Conservation (phyloP, 345 rosid species). For the Rhodomyrtus tomentosa region DNA sequence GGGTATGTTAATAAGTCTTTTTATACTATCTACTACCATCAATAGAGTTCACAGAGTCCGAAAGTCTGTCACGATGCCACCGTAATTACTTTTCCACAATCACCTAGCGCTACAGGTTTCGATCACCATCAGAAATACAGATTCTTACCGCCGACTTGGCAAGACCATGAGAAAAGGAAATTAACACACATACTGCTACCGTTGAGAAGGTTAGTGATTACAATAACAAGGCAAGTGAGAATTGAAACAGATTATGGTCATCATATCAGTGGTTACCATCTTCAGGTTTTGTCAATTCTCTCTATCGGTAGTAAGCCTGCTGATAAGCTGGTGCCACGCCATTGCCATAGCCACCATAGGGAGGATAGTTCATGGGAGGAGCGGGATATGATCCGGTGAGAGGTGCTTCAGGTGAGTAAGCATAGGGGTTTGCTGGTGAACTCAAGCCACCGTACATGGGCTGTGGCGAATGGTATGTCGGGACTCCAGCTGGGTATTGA, state of each 20-base stretch:
- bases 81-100: constrained; percentile 28
- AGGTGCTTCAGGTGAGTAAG: constrained; percentile 56
- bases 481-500: constrained; percentile 50
- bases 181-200: constrained; percentile 61
- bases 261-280: constrained; percentile 76
- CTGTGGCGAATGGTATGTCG: constrained; percentile 66
- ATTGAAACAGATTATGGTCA: constrained; percentile 21
- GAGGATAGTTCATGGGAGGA: constrained; percentile 51
- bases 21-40: background rate
- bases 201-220: constrained; percentile 68
- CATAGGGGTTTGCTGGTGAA: constrained; percentile 39
- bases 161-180: constrained; percentile 27
- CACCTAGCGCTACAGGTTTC: constrained; percentile 41
- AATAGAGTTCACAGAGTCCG: constrained; percentile 5
- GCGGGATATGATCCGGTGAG: constrained; percentile 37
- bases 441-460: constrained; percentile 48
- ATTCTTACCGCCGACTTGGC: constrained; percentile 27
- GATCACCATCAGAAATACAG: constrained; percentile 48
- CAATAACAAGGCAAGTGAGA: constrained; percentile 23
- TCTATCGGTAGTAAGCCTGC: constrained; percentile 83
- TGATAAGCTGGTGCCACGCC: constrained; percentile 65
- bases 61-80: constrained; percentile 19
- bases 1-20: background rate
- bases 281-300: constrained; percentile 20
- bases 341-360: constrained; percentile 40